phyloP scores from a whole-genome alignment of 805 yeast genomes.

The Candida arabinofermentans region DNA sequence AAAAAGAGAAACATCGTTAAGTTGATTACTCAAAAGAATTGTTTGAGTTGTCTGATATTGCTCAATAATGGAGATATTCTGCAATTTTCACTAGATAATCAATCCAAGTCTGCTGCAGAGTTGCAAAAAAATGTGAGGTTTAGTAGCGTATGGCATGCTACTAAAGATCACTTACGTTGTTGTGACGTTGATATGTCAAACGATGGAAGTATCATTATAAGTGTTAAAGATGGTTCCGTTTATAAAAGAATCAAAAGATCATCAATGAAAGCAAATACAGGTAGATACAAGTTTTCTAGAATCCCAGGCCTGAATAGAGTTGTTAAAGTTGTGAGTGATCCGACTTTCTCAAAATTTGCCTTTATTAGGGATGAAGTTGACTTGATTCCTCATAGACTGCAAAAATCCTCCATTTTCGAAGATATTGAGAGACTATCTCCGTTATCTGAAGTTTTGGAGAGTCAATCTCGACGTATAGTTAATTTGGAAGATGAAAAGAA shows the following conservation, averaged over 20 bases:
- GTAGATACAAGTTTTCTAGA: constrained; percentile 48
- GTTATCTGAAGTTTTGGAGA: constrained; percentile 26
- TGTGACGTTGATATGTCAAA: constrained; percentile 63
- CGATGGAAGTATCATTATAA: constrained; percentile 66
- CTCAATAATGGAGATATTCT: constrained; percentile 60
- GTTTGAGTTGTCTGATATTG: constrained; percentile 42
- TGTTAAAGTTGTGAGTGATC: constrained; percentile 56
- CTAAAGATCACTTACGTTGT: constrained; percentile 51
- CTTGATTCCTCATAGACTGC: constrained; percentile 50
- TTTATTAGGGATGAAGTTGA: constrained; percentile 62
- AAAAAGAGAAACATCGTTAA: constrained; percentile 32
- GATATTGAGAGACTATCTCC: constrained; percentile 59
- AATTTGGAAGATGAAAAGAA: constrained; percentile 2
- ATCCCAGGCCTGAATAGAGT: constrained; percentile 52
- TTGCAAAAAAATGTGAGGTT: constrained; percentile 44
- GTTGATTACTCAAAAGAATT: constrained; percentile 34
- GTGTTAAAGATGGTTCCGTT: constrained; percentile 67
- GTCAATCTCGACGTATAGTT: constrained; percentile 7
- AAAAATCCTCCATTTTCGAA: constrained; percentile 40
- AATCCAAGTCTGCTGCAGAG: constrained; percentile 29
- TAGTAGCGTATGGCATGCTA: constrained; percentile 57
- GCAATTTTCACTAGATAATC: constrained; percentile 29
- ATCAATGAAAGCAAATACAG: constrained; percentile 26
- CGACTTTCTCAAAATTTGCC: constrained; percentile 60
- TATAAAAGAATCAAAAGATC: constrained; percentile 41